Evolutionary conservation across 2,329 filamentous ascomycete genomes (phyloP).

Genomic region (Chaetomium strumarium): DNA sequence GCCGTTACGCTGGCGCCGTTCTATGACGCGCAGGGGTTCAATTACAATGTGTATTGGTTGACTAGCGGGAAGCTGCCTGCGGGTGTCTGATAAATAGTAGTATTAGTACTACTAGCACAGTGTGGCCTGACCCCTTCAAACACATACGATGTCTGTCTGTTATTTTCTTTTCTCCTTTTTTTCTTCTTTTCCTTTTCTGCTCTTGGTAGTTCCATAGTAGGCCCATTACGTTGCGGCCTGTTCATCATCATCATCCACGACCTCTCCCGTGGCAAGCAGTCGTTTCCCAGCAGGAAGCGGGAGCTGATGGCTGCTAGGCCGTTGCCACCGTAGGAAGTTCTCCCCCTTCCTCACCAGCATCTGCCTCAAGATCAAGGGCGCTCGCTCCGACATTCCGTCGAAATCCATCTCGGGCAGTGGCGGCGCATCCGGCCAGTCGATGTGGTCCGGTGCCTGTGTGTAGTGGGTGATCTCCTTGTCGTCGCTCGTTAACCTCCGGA

Average conservation of each 20-base stretch:
- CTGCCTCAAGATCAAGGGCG: too few species aligned
- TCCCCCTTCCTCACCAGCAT: background rate
- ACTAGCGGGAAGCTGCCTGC: background rate
- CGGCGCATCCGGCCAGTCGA: constrained; percentile 10
- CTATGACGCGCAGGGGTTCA: constrained; percentile 37
- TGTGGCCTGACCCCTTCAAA: too few species aligned
- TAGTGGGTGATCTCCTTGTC: background rate
- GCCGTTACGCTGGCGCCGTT: constrained; percentile 33
- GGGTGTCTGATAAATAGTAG: too few species aligned
- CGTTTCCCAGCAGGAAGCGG: background rate
- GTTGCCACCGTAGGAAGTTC: background rate
- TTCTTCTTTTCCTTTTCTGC: too few species aligned
- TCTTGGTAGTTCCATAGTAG: too few species aligned
- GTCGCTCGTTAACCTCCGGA: constrained; percentile 9
- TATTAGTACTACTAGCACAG: too few species aligned
- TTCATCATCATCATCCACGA: background rate
- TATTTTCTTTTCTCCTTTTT: too few species aligned
- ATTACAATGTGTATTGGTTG: constrained; percentile 39
- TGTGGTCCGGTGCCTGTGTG: constrained; percentile 2
- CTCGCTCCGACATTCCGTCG: too few species aligned
- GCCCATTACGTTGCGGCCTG: too few species aligned
- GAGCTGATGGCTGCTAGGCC: background rate
- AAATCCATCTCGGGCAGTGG: background rate
- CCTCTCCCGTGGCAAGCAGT: constrained; percentile 1
- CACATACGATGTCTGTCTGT: too few species aligned